These are phyloP conservation scores for Gigaspora rosea DNA, from an alignment of 192 early-diverging fungal species.

Conservation along the genomic window DNA sequence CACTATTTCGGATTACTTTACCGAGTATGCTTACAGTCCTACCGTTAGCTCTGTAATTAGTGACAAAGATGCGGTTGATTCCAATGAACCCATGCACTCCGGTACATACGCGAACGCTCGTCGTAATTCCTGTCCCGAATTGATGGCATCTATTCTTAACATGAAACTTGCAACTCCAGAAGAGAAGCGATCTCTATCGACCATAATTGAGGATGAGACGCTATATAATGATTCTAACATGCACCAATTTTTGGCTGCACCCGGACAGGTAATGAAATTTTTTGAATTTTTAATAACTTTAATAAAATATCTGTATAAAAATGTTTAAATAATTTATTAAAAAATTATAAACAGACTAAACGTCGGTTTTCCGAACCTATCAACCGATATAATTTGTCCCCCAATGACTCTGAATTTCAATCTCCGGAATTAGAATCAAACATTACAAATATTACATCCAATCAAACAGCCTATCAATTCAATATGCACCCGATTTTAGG, in stretches of 20 bases:
- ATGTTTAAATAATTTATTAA: not conserved
- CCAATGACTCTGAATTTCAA: constrained; percentile 17
- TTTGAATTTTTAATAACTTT: not conserved
- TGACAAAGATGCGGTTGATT: constrained; percentile 2
- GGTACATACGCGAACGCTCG: not conserved
- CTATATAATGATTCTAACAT: constrained; percentile 25
- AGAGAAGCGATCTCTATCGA: constrained; percentile 18
- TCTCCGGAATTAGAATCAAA: constrained; percentile 1
- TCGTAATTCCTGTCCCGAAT: constrained; percentile 32
- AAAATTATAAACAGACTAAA: not conserved
- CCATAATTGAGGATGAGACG: constrained; percentile 28
- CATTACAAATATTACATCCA: constrained; percentile 7
- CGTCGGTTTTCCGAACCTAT: constrained; percentile 28
- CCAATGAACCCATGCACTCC: constrained; percentile 3
- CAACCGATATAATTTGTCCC: constrained; percentile 4
- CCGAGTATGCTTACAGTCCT: constrained; percentile 23
- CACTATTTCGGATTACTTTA: constrained; percentile 28
- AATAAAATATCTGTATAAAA: not conserved
- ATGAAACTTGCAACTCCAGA: constrained; percentile 14
- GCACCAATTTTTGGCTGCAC: constrained; percentile 25
- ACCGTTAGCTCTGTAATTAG: constrained; percentile 31
- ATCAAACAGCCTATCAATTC: constrained; percentile 1
- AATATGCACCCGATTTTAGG: not conserved
- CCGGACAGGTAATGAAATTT: constrained; percentile 5
- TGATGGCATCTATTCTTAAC: constrained; percentile 24